Base-by-base conservation (phyloP, 371 early-diverging fungal species). In the Mortierella sp. region DNA sequence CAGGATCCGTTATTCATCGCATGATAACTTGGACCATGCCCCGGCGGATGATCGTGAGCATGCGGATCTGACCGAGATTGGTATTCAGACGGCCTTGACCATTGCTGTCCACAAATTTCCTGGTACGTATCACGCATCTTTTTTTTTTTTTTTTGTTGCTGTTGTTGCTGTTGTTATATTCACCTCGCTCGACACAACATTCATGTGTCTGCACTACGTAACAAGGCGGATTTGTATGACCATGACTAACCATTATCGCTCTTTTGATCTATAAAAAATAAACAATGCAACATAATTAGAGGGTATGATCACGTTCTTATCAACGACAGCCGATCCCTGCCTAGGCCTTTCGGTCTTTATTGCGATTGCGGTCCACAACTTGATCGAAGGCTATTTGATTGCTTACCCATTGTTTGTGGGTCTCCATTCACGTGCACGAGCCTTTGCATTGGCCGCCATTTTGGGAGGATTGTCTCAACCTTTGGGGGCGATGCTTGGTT, bases 101-200 rank as follows among this genome's bases (percentile, higher is more conserved):
- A 90, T 94, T 45, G 89, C 90, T 12, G 80, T 93, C 12, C 95
- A 93, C 83, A 94, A 94, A 82, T 87, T 93, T 59, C 93, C 93
- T 71, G 90, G 87, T 85, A 84, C 74, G 57, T 23, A 44, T 26
- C 46, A 44, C 28, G 26, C 18, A 50, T 5, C 21, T 5, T n/a
- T 26, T 29, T 28, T 44, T 62, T 52, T 23, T 50, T 26, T 51
- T 14, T 53, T 26, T 46, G 23, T 45, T 59, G 14, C 25, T 47
- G 26, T 62, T 50, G 19, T 46, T 66, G n/a, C n/a, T n/a, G n/a
- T n/a, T n/a, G n/a, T n/a, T n/a, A n/a, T n/a, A n/a, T n/a, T n/a
- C n/a, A n/a, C n/a, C n/a, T n/a, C n/a, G n/a, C n/a, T 57, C 50
- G 62, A 47, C n/a, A 21, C 16, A 45, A 16, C 19, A 28, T 15